Evolutionary conservation across 257 asterid species (phyloP), one percentile per base, ranked within the genome.

Genomic region (Eucommia ulmoides): DNA sequence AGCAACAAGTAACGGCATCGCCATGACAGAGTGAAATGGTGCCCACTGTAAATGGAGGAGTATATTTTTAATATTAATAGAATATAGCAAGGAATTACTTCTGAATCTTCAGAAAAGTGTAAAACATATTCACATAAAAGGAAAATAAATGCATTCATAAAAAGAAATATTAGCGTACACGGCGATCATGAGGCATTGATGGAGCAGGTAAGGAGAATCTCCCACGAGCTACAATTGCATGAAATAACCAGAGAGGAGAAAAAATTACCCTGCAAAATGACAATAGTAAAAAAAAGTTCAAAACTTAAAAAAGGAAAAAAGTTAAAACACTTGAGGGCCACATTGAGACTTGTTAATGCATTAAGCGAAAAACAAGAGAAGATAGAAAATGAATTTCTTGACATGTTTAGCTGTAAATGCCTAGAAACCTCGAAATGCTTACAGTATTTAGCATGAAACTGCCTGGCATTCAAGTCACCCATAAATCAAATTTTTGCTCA

Each of bases 151-250:
- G n/a, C n/a, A n/a, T n/a, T n/a, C n/a, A n/a, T n/a, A n/a, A n/a
- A n/a, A n/a, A n/a, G n/a, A 51, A 47, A 41, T 47, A 41, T 47
- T 24, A 59, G 60, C 91, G 64, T 89, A 89, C 98, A 63, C 74
- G 69, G 41, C 94, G 98, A 59, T 85, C 86, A 71, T 73, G 93
- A 61, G 96, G 96, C 81, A 75, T 75, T 49, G 96, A 76, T 56
- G 98, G 98, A 65, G 98, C 96, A 49, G 98, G 98, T 59, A 85
- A 76, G 52, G 96, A 85, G 86, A 86, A 89, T 74, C 98, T 79
- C 58, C 96, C 94, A 73, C 96, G 75, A 50, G 98, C 92, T 60
- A 83, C 87, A 54, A 86, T 93, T 20, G 77, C 84, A 72, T 89
- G 98, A 77, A 89, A 89, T 72, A 74, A 59, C 98, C 98, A 89